Base-by-base conservation (phyloP, 225 moss, liverwort and hornwort genomes). In the Neckera pumila region DNA sequence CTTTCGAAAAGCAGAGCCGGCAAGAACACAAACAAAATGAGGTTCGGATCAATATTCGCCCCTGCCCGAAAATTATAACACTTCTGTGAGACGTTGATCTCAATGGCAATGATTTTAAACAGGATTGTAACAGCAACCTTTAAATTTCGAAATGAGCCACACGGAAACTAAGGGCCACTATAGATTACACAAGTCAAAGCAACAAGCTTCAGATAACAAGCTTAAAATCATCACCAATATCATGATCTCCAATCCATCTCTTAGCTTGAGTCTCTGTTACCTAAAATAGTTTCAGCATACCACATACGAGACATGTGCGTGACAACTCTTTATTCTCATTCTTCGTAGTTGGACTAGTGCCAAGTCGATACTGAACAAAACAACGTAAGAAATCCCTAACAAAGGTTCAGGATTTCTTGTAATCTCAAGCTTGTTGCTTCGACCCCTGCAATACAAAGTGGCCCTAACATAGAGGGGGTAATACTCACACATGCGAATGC, bases 1-100 rank as follows among this genome's bases (percentile, higher is more conserved):
- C 98, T 97, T 84, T 97, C 98, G 78, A 99, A 99, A 36, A 99
- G 97, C 51, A 99, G 96, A 70, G 98, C 97, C 56, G 96, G 98
- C 90, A 99, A 90, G 89, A 99, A 99, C 86, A 97, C 91, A 84
- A 96, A 99, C 36, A 99, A 83, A 85, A 99, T 97, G 63, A 99
- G 94, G 11, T 87, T 89, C 31, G 97, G 97, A 87, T 97, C 90
- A 85, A 99, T 99, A 42, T 81, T 91, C 67, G 98, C 89, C 98
- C 98, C 98, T 99, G 98, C 86, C 88, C 73, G 20, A 63, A 47
- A 87, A 77, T 12, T 36, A 13, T 81, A 81, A 47, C 43, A 73
- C 36, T 28, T 90, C 70, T 49, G 31, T 82, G 65, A 82, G 65
- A 65, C 25, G 9, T 49, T 51, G 82, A 43, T 69, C 51, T 71